Evolutionary conservation across 2,329 filamentous ascomycete genomes (phyloP).

Genomic region (Phyllosticta citrichinensis): DNA sequence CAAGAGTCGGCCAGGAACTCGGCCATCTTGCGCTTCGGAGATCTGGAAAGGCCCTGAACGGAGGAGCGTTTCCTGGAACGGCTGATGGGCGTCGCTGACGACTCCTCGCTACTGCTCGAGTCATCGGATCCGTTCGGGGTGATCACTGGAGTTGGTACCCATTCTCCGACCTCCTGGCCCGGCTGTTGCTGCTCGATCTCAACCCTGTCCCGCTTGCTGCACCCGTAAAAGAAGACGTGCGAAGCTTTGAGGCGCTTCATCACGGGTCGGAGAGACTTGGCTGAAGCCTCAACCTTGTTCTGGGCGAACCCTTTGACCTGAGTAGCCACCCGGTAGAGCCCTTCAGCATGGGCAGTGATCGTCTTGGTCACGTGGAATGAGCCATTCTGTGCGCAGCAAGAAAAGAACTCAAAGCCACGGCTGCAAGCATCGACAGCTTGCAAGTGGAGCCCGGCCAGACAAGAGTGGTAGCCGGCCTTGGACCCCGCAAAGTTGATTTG

Average conservation of each 20-base stretch:
- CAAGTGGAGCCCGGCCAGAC: not conserved
- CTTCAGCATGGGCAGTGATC: not conserved
- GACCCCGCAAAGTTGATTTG: not conserved
- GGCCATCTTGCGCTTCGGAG: not conserved
- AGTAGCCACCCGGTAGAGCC: not conserved
- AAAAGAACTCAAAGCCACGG: not conserved
- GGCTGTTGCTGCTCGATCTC: not conserved
- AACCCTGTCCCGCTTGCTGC: not conserved
- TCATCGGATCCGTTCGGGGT: not conserved
- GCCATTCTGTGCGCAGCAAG: not conserved
- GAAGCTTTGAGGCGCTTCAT: not conserved
- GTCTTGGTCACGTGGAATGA: not conserved
- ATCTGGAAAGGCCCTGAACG: not conserved
- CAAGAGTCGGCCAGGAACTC: not conserved
- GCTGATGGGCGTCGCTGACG: not conserved
- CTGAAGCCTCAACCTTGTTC: not conserved
- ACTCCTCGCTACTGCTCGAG: not conserved
- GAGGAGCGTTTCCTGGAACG: not conserved
- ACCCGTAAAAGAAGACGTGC: not conserved
- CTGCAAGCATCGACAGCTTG: not conserved
- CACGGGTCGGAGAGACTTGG: not conserved
- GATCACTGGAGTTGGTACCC: not conserved
- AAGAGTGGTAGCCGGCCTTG: not conserved
- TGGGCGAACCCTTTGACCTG: not conserved
- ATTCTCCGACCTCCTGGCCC: not conserved